phyloP scores from a whole-genome alignment of 2,329 filamentous ascomycete species.

The Aureobasidium sp. region DNA sequence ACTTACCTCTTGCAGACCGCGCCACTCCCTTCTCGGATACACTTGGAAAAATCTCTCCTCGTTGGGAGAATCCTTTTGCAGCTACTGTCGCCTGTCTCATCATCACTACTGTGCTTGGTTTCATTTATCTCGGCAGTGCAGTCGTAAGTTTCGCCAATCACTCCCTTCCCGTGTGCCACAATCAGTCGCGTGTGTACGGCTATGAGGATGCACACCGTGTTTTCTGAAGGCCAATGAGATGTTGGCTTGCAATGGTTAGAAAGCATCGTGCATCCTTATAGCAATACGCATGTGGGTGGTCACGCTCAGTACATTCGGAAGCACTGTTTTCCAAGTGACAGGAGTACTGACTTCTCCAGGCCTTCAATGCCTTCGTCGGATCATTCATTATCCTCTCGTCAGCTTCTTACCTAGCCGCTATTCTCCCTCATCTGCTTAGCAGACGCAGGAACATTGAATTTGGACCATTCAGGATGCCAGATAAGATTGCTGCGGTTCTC shows the following conservation, averaged over 20 bases:
- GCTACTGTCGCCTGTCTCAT: conserved; percentile 47
- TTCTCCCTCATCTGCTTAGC: conserved; percentile 45
- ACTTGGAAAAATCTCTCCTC: conserved; percentile 42
- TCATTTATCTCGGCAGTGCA: conserved; percentile 58
- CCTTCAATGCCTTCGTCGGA: conserved; percentile 61
- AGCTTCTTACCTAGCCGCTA: conserved; percentile 55
- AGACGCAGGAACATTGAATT: conserved; percentile 40
- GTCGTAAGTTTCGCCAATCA: conserved; percentile 29
- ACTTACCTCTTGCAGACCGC: conserved; percentile 30
- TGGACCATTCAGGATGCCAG: conserved; percentile 53
- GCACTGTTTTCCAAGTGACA: no score
- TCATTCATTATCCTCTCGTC: conserved; percentile 51
- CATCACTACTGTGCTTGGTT: conserved; percentile 51
- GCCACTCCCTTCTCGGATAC: conserved; percentile 48
- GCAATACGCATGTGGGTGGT: no score
- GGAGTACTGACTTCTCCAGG: conserved; percentile 24
- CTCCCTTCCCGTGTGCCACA: no score
- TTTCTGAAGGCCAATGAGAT: no score
- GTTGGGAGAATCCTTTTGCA: conserved; percentile 47
- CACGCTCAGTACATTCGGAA: no score
- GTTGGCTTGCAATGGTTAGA: no score
- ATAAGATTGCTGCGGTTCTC: conserved; percentile 43
- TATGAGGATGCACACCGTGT: no score
- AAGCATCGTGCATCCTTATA: no score
- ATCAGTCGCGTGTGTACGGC: no score